Base-by-base conservation (phyloP, 352 stramenopile species). In the Pythium rishiriense region DNA sequence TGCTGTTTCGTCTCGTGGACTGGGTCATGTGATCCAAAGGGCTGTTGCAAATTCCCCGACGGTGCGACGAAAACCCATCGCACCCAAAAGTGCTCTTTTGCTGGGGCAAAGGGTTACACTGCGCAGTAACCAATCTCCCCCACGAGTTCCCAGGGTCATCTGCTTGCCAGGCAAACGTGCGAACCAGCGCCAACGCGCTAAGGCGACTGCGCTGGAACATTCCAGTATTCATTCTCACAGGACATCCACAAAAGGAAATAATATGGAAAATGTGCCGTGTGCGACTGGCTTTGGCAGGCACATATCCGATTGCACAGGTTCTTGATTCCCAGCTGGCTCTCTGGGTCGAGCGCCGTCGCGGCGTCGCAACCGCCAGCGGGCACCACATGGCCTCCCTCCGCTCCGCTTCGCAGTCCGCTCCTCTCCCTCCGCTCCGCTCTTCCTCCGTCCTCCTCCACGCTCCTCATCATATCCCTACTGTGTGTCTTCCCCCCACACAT, bases 351-450 rank as follows among this genome's bases (percentile, higher is more conserved):
- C 1, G 41, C 41, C 37, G 29, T 56, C 49, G 41, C 25, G 37
- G 50, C n/a, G 55, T 62, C 55, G 55, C 55, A 62, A 33, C 31
- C 46, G 55, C 55, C 49, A 42, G 17, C 33, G 11, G 10, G 25
- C 53, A 52, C 53, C 25, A 21, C 24, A 19, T 29, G 41, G 48
- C 46, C 3, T 29, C 43, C 43, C 43, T 52, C 46, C 43, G 14
- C 43, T 49, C 43, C 31, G 31, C 31, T 35, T 35, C 31, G 31
- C 31, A 10, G 31, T 35, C 31, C 31, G 37, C 46, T 46, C 22
- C 48, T 57, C 57, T 49, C 58, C 31, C 48, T 46, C 12, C 37
- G 31, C 39, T 43, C 55, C 55, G 41, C n/a, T 49, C 21, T 21
- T n/a, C n/a, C 6, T 45, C 15, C 9, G n/a, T 48, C 54, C 8